phyloP scores from a whole-genome alignment of 2,329 filamentous ascomycete genomes.

The Plenodomus biglobosus region DNA sequence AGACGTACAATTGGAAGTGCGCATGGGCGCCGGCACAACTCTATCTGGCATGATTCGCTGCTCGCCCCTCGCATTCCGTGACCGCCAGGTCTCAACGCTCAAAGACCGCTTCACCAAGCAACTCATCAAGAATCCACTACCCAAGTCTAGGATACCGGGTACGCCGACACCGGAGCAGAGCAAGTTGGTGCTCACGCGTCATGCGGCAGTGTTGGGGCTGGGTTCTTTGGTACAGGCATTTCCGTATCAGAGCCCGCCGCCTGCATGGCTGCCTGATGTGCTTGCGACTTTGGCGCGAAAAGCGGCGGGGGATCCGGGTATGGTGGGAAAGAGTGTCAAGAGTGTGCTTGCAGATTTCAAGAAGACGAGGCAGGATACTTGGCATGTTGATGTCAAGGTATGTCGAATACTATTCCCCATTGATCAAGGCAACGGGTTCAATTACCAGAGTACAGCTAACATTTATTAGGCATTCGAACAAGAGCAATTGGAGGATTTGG shows the following conservation, averaged over 20 bases:
- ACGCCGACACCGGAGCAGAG: slow-evolving; percentile 73
- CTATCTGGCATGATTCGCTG: slow-evolving; percentile 97
- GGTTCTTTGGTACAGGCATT: slow-evolving; percentile 93
- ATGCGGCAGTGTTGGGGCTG: slow-evolving; percentile 88
- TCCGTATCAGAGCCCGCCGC: slow-evolving; percentile 91
- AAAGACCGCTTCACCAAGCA: slow-evolving; percentile 77
- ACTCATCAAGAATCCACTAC: slow-evolving; percentile 82
- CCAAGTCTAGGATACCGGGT: slow-evolving; percentile 63
- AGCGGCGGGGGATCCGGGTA: slow-evolving; percentile 84
- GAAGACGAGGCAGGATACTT: slow-evolving; percentile 98
- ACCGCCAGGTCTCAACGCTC: slow-evolving; percentile 72
- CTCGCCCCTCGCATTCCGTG: slow-evolving; percentile 78
- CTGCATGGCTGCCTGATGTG: slow-evolving; percentile 90
- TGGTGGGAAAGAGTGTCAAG: slow-evolving; percentile 96
- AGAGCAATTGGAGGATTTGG: slow-evolving; percentile 91
- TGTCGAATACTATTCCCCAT: slow-evolving; percentile 39
- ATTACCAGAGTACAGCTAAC: too few species aligned
- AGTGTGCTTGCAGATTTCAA: slow-evolving; percentile 94
- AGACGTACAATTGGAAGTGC: slow-evolving; percentile 89
- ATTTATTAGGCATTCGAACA: slow-evolving; percentile 70
- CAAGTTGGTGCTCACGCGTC: slow-evolving; percentile 76
- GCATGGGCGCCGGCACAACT: slow-evolving; percentile 87
- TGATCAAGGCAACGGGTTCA: too few species aligned
- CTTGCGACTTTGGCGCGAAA: slow-evolving; percentile 80
- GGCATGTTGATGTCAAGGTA: slow-evolving; percentile 97